Conservation (phyloP, 768 basidiomycete genomes). For the Kwoniella dendrophila region DNA sequence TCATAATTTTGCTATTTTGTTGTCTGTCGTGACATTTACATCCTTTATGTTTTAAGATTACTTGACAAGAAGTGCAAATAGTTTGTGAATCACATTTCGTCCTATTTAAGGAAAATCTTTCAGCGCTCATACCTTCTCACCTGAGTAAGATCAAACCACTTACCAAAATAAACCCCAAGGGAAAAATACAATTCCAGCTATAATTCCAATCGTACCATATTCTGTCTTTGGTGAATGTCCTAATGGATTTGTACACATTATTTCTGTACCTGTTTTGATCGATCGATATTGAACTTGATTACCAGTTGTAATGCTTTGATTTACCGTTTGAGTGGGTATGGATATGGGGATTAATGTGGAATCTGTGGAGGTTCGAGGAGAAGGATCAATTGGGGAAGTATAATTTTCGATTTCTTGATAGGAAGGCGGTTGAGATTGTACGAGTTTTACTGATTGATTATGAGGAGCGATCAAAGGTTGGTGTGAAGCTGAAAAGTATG, state of each 20-base stretch:
- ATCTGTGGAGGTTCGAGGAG: neutral
- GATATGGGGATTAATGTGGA: too few relatives aligned
- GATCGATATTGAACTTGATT: neutral
- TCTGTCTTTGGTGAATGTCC: constrained; percentile 19
- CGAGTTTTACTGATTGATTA: too few relatives aligned
- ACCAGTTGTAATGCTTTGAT: too few relatives aligned
- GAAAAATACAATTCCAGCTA: constrained; percentile 34
- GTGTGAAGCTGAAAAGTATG: too few relatives aligned
- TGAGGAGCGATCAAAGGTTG: too few relatives aligned
- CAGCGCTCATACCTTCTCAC: neutral
- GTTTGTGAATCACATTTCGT: constrained; percentile 24
- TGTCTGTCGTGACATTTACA: neutral
- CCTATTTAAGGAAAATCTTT: constrained; percentile 5
- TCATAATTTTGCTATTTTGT: too few relatives aligned
- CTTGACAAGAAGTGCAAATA: constrained; percentile 20
- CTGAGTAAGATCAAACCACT: constrained; percentile 3
- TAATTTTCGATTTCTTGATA: neutral
- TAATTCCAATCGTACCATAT: constrained; percentile 27
- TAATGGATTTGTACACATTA: neutral
- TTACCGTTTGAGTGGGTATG: too few relatives aligned
- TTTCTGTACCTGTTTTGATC: neutral
- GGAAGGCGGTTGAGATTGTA: neutral
- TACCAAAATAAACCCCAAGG: constrained; percentile 37
- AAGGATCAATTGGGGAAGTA: neutral
- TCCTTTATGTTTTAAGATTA: constrained; percentile 3